These are phyloP conservation scores for Diplodia scrobiculata DNA, from an alignment of 2,329 filamentous ascomycete species.

Conservation along the genomic window DNA sequence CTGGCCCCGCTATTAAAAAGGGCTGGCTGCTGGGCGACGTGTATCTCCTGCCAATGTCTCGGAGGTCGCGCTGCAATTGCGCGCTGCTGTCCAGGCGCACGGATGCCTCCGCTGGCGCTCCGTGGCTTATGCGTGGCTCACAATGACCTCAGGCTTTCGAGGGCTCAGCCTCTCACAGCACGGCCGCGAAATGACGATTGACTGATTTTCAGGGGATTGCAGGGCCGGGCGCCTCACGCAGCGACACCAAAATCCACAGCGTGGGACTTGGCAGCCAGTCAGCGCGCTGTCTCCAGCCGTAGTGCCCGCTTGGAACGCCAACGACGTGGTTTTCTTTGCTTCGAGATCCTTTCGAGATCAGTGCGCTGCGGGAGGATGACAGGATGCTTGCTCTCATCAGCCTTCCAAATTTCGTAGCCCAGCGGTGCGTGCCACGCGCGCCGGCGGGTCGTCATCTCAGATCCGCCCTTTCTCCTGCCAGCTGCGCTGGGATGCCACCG, in stretches of 20 bases:
- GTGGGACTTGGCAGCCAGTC: not conserved
- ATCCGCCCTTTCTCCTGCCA: conserved; percentile 14
- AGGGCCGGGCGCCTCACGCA: conserved; percentile 13
- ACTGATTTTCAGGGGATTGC: conserved; percentile 21
- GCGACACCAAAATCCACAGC: conserved; percentile 18
- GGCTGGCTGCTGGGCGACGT: conserved; percentile 12
- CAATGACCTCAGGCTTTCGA: conserved; percentile 14
- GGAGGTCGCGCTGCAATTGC: conserved; percentile 18
- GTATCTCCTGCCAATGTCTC: conserved; percentile 26
- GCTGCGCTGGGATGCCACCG: not conserved
- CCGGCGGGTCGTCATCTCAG: conserved; percentile 9
- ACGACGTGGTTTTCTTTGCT: conserved; percentile 13
- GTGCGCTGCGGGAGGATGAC: conserved; percentile 16
- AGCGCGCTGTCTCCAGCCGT: conserved; percentile 6
- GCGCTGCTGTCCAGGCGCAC: conserved; percentile 3
- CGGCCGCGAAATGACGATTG: conserved; percentile 19
- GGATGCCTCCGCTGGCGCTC: conserved; percentile 4
- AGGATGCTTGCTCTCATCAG: conserved; percentile 13
- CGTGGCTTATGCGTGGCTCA: conserved; percentile 22
- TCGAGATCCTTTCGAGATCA: conserved; percentile 12
- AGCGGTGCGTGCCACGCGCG: not conserved
- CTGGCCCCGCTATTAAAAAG: conserved; percentile 12
- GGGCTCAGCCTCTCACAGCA: conserved; percentile 15
- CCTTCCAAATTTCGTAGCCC: conserved; percentile 15
- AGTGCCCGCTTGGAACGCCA: conserved; percentile 14